Conservation (phyloP, 768 basidiomycete genomes). For the Suillus brevipes region DNA sequence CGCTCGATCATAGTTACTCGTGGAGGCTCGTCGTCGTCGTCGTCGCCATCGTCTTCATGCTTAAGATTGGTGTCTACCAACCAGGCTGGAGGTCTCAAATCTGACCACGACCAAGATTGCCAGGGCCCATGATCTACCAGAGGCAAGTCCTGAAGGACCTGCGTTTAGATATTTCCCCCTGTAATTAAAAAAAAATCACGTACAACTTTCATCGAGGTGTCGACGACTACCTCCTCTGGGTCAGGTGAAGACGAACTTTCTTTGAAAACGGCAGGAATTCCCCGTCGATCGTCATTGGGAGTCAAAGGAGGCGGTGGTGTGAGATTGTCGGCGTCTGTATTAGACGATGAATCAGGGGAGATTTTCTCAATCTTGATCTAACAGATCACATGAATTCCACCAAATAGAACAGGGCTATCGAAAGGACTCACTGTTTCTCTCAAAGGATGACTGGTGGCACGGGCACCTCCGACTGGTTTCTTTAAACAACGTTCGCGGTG, state of each 20-base stretch:
- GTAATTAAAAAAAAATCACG: constrained; percentile 18
- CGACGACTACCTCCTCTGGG: constrained; percentile 18
- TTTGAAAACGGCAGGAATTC: constrained; percentile 21
- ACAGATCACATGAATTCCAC: not conserved
- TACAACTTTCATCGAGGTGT: constrained; percentile 22
- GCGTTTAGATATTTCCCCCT: not conserved
- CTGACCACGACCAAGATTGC: constrained; percentile 37
- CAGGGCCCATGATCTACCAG: constrained; percentile 28
- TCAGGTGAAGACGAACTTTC: constrained; percentile 27
- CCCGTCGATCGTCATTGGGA: constrained; percentile 33
- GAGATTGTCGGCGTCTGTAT: constrained; percentile 30
- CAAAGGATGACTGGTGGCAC: constrained; percentile 15
- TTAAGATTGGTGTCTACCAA: constrained; percentile 9
- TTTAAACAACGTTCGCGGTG: constrained; percentile 62
- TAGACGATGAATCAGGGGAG: constrained; percentile 30
- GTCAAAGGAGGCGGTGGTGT: constrained; percentile 40
- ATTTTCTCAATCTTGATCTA: constrained; percentile 22
- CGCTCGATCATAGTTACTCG: constrained; percentile 18
- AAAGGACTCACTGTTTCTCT: constrained; percentile 25
- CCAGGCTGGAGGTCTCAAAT: constrained; percentile 32
- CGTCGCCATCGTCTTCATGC: constrained; percentile 19
- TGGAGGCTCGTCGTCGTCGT: constrained; percentile 26
- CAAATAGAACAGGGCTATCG: not conserved
- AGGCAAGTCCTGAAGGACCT: constrained; percentile 19
- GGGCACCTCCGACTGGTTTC: constrained; percentile 32